phyloP scores from a whole-genome alignment of 2,329 filamentous ascomycete species.

The Penicillium sp. region DNA sequence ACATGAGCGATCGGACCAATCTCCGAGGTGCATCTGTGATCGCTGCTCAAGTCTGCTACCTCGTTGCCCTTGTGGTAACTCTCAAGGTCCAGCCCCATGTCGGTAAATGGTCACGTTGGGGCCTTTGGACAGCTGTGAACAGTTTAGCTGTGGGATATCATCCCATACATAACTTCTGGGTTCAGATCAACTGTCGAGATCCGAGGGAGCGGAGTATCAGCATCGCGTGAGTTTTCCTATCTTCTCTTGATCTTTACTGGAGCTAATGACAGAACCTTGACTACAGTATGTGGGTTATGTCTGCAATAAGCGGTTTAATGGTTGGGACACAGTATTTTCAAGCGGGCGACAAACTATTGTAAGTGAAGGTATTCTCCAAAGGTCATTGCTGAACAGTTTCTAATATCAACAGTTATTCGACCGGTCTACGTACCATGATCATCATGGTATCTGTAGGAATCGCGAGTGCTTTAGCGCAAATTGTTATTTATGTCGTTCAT shows the following conservation, averaged over 20 bases:
- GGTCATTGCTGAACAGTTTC: neutral
- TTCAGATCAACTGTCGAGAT: neutral
- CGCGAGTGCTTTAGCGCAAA: neutral
- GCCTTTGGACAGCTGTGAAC: neutral
- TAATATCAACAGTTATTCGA: neutral
- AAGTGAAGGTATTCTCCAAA: neutral
- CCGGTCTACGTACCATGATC: neutral
- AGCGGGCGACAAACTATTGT: neutral
- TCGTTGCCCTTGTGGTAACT: neutral
- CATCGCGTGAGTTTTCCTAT: neutral
- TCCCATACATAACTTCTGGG: neutral
- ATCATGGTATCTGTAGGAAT: neutral
- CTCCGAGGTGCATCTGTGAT: neutral
- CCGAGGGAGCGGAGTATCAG: neutral
- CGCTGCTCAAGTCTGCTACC: neutral
- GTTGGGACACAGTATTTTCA: neutral
- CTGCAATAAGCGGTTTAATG: neutral
- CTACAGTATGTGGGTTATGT: neutral
- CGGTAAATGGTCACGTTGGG: conserved; percentile 1
- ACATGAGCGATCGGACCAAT: neutral
- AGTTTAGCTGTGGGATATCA: neutral
- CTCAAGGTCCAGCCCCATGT: neutral
- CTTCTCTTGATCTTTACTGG: neutral
- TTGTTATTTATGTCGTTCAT: neutral
- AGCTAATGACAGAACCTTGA: neutral